Percentiles rank a stretch among this genome's conserved stretches.
phyloP scores from a whole-genome alignment of 2,329 filamentous ascomycete species.

The Phialocephala sp. region DNA sequence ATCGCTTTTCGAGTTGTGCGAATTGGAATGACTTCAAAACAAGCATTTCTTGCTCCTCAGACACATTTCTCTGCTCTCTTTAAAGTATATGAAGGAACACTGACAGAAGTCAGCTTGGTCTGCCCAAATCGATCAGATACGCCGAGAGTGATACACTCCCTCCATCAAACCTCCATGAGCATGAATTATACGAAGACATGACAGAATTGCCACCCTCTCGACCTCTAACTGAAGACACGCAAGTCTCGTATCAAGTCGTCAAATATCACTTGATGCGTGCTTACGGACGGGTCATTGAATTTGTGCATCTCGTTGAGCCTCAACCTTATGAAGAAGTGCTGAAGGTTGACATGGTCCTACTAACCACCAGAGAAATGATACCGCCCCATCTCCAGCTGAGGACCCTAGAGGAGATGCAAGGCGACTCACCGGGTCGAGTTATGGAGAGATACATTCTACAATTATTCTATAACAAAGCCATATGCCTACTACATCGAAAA shows the following conservation, averaged over 20 bases:
- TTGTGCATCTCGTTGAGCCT: slow-evolving; percentile 55
- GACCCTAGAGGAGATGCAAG: slow-evolving; percentile 54
- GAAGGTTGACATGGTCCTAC: slow-evolving; percentile 53
- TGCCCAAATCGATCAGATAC: slow-evolving; percentile 68
- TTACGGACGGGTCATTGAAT: slow-evolving; percentile 57
- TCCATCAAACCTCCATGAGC: slow-evolving; percentile 68
- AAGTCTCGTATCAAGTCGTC: slow-evolving; percentile 58
- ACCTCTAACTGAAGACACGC: slow-evolving; percentile 62
- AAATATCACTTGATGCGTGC: slow-evolving; percentile 55
- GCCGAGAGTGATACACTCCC: slow-evolving; percentile 67
- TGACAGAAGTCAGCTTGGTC: slow-evolving; percentile 58
- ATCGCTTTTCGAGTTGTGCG: neutral
- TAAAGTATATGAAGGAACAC: neutral
- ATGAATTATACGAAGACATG: slow-evolving; percentile 65
- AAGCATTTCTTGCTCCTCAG: neutral
- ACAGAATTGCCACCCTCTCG: slow-evolving; percentile 60
- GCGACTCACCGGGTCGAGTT: slow-evolving; percentile 52
- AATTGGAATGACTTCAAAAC: neutral
- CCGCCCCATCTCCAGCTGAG: slow-evolving; percentile 56
- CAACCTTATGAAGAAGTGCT: slow-evolving; percentile 58
- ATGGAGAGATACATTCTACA: slow-evolving; percentile 60
- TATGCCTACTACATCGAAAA: slow-evolving; percentile 61
- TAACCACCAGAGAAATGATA: slow-evolving; percentile 51
- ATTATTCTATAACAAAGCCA: slow-evolving; percentile 58
- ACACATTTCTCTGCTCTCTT: neutral